phyloP scores from a whole-genome alignment of 257 asterid genomes.

The Solanum chiquidenum region DNA sequence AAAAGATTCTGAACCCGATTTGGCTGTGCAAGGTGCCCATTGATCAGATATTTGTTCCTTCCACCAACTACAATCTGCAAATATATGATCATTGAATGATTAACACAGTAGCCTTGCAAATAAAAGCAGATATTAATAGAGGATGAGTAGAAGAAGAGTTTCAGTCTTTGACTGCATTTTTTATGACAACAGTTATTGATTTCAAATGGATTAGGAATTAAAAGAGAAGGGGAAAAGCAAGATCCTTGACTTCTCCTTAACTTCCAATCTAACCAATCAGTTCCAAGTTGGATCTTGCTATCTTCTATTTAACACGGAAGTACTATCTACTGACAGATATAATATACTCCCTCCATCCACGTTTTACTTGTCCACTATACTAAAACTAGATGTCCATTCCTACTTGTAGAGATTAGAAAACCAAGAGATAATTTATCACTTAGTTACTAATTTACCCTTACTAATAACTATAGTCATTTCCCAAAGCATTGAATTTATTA shows the following conservation, averaged over 20 bases:
- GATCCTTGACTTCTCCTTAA: not conserved
- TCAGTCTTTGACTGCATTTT: not conserved
- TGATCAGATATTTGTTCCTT: conserved; percentile 91
- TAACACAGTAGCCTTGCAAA: not conserved
- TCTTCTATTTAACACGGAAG: not conserved
- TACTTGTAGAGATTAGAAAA: not conserved
- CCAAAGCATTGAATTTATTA: not conserved
- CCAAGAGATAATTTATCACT: not conserved
- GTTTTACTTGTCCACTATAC: not conserved
- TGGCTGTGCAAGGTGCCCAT: conserved; percentile 98
- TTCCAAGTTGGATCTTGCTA: not conserved
- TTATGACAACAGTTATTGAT: not conserved
- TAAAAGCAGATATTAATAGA: not conserved
- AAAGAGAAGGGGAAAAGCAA: not conserved
- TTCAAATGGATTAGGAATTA: not conserved
- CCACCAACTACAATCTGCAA: conserved; percentile 99
- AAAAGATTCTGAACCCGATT: conserved; percentile 97
- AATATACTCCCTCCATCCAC: not conserved
- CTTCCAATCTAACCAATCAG: not conserved
- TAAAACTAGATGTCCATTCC: not conserved
- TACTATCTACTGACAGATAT: not conserved
- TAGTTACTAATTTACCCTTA: not conserved
- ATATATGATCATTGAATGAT: not conserved
- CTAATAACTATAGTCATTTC: not conserved
- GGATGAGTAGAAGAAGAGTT: not conserved